Percentiles rank a stretch among this genome's conserved stretches.
These are phyloP conservation scores for Inosperma sp. DNA, from an alignment of 768 basidiomycete species.

Conservation along the genomic window DNA sequence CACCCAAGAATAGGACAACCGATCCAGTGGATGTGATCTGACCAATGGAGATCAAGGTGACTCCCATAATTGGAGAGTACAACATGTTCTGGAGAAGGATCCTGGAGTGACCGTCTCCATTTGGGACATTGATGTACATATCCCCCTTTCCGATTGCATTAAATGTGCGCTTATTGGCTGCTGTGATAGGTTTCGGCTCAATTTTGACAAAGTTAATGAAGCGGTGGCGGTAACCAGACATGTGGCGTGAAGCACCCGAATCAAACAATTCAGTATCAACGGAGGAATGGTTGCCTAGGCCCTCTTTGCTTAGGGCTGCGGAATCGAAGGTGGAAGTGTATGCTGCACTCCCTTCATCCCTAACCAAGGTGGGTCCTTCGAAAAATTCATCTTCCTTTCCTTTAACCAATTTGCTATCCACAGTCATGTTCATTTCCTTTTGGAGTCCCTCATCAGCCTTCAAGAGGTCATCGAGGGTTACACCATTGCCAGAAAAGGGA, in stretches of 20 bases:
- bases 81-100: conserved; percentile 19
- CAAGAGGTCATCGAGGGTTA: background rate
- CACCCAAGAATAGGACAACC: conserved; percentile 21
- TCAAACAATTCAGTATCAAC: conserved; percentile 29
- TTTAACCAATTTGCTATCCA: too few species aligned
- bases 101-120: conserved; percentile 12
- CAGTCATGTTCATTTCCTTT: too few species aligned
- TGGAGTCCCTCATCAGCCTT: background rate
- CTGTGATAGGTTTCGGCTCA: conserved; percentile 16
- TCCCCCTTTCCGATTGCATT: conserved; percentile 20
- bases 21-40: conserved; percentile 24
- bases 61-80: conserved; percentile 22
- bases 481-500: background rate
- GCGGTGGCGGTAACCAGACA: conserved; percentile 25
- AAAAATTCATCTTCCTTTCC: background rate
- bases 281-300: background rate
- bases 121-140: conserved; percentile 22
- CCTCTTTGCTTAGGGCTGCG: conserved; percentile 1
- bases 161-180: conserved; percentile 22
- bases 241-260: conserved; percentile 34
- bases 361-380: background rate
- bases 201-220: conserved; percentile 20
- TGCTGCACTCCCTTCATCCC: background rate
- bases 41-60: conserved; percentile 31
- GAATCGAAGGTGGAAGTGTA: conserved; percentile 6